These are phyloP conservation scores for Ustilago trichophora DNA, from an alignment of 1,284 basidiomycete genomes.

Conservation along the genomic window DNA sequence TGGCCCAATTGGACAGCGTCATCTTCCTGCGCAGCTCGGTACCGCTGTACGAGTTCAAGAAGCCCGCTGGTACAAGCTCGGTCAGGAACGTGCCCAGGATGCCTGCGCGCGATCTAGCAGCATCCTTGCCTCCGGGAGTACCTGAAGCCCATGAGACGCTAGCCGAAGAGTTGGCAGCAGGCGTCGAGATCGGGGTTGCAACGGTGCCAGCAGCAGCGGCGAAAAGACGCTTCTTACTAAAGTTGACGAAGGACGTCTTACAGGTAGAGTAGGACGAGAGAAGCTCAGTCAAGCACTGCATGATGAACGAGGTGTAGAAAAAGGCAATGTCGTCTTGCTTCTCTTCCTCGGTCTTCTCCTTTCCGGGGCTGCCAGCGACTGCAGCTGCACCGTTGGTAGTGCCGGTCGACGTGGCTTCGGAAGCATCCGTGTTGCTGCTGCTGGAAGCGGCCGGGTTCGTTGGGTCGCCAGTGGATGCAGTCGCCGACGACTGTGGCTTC, in stretches of 20 bases:
- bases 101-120: constrained; percentile 15
- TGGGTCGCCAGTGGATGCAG: background rate
- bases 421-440: background rate
- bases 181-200: constrained; percentile 71
- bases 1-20: constrained; percentile 75
- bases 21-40: constrained; percentile 64
- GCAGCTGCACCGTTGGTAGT: background rate
- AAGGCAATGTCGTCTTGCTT: constrained; percentile 62
- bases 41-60: constrained; percentile 54
- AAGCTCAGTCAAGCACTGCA: constrained; percentile 90
- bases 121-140: constrained; percentile 35
- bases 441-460: no score
- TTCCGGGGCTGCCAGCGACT: background rate
- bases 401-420: background rate
- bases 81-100: constrained; percentile 59
- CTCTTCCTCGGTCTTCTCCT: constrained; percentile 26
- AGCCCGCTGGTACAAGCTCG: constrained; percentile 64
- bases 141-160: constrained; percentile 74
- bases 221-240: constrained; percentile 70
- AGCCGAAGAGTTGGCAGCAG: constrained; percentile 77
- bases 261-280: constrained; percentile 91
- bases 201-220: constrained; percentile 71
- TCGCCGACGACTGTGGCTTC: constrained; percentile 3
- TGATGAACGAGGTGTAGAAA: constrained; percentile 83
- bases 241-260: constrained; percentile 86